Evolutionary conservation across 345 rosid genomes (phyloP), one percentile per base, ranked within the genome.

Genomic region (Corchorus olitorius): DNA sequence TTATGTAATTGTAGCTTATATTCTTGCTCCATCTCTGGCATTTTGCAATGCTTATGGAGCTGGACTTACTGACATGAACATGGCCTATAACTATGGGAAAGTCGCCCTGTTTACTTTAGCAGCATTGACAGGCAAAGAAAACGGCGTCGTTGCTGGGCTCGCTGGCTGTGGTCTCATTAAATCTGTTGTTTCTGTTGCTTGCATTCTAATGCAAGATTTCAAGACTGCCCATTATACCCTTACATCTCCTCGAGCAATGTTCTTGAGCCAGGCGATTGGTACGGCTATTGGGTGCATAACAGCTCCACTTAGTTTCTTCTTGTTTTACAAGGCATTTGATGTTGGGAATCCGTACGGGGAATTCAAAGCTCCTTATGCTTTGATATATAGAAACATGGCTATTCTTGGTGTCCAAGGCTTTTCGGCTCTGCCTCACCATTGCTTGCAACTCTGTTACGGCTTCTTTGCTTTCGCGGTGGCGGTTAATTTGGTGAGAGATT

Each of bases 11-110:
- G 79, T 87, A 11, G 93, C 99, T 41, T 95, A 93, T 83, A 73
- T 91, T 53, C 84, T 95, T 11, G 98, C 94, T 55, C 99, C 98
- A 20, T 90, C 96, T 54, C 87, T 95, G 2, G 88, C 99, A 3
- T 94, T 94, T 83, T 94, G 98, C 87, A 93, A 93, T 61, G 98
- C 98, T 3, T 94, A 93, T 61, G 98, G 99, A 52, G 91, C 99
- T 2, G 99, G 99, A 15, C 96, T 95, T 14, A 95, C 99, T 0
- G 99, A 95, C 79, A 90, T 91, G 2, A 95, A 95, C 92, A 93
- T 95, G 99, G 98, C 97, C 50, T 93, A 93, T 74, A 95, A 95
- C 81, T 95, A 95, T n/a, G 97, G 97, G 5, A 95, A 95, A 83
- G 90, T 95, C 22, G 99, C 98, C 50, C 86, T 95, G 6, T 95